Percentiles rank a stretch among this genome's conserved stretches.
Conservation (phyloP, 495 filamentous ascomycete species). For the Xylaria telfairii region DNA sequence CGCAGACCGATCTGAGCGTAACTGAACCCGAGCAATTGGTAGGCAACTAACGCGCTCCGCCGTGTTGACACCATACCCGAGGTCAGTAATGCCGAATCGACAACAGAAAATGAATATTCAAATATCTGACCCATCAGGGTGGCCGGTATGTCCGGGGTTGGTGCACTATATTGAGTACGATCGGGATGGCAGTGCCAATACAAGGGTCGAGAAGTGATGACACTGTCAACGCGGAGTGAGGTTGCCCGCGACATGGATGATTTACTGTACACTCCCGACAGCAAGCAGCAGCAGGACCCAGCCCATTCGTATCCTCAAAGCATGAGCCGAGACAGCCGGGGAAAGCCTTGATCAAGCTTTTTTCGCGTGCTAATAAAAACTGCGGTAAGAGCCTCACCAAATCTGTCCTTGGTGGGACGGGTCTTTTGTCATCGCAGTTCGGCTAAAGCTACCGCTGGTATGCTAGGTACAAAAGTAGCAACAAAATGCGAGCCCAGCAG, state of each 20-base stretch:
- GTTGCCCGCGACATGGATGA: neutral
- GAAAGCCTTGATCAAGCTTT: neutral
- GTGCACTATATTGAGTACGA: neutral
- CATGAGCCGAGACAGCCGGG: slow-evolving; percentile 4
- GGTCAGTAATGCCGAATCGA: neutral
- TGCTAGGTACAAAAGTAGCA: neutral
- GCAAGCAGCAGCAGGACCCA: too few relatives aligned
- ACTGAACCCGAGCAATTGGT: neutral
- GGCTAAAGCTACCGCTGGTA: neutral
- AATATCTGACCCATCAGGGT: neutral
- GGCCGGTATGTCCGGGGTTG: neutral
- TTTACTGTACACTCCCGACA: too few relatives aligned
- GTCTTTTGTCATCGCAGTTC: neutral
- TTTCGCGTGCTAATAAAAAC: neutral
- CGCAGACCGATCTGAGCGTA: neutral
- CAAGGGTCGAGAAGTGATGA: neutral
- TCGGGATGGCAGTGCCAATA: neutral
- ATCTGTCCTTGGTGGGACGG: neutral
- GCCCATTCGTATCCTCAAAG: neutral
- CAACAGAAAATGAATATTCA: neutral
- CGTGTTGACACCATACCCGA: neutral
- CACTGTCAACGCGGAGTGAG: neutral
- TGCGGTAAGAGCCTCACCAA: neutral
- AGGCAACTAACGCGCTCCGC: neutral
- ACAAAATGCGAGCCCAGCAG: neutral